These are phyloP conservation scores for Takakia lepidozioides DNA, from an alignment of 225 moss, liverwort and hornwort species.

Conservation along the genomic window DNA sequence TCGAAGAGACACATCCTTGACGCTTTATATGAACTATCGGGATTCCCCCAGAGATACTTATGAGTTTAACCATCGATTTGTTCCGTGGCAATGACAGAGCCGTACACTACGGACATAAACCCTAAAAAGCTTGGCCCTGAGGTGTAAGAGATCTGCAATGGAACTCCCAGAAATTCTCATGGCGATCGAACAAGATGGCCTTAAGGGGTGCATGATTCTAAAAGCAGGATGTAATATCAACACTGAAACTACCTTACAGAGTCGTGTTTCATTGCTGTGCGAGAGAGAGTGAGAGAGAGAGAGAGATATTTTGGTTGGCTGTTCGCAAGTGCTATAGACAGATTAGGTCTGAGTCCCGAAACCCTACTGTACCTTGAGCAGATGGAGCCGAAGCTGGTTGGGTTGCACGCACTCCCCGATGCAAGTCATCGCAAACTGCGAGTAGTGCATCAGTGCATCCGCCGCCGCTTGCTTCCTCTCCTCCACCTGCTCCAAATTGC, in stretches of 20 bases:
- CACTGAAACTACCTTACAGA: neutral
- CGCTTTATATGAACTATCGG: no score
- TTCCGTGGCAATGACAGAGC: no score
- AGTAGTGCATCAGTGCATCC: conserved; percentile 69
- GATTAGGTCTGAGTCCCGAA: neutral
- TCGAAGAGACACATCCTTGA: no score
- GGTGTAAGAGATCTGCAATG: no score
- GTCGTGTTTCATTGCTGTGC: neutral
- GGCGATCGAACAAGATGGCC: no score
- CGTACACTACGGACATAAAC: no score
- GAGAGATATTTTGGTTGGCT: neutral
- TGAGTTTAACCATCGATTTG: no score
- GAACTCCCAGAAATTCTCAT: no score
- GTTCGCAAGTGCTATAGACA: neutral
- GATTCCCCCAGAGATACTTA: no score
- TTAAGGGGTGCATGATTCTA: no score
- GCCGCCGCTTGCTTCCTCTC: conserved; percentile 87
- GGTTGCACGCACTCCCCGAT: conserved; percentile 66
- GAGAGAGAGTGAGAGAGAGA: neutral
- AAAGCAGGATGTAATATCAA: neutral
- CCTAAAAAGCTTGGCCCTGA: no score
- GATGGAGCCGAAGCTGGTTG: conserved; percentile 80
- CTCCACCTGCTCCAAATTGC: conserved; percentile 40
- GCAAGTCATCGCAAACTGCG: conserved; percentile 73
- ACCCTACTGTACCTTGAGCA: conserved; percentile 58